Evolutionary conservation across 768 basidiomycete species (phyloP).

Genomic region (Epithele typhae): DNA sequence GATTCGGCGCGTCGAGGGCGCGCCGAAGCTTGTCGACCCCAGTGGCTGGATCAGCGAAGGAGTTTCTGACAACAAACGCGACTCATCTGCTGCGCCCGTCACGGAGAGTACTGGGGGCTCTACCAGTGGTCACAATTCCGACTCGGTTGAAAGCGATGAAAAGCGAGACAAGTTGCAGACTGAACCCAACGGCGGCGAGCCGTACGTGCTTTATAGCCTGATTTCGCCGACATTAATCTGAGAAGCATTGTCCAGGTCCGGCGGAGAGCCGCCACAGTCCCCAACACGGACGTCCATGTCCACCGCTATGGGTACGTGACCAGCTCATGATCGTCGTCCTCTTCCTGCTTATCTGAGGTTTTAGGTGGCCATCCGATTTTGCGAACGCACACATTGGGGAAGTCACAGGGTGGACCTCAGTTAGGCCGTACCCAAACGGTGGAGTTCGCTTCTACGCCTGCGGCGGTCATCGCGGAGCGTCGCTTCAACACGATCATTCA

Average conservation of each 20-base stretch:
- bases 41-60: constrained; percentile 66
- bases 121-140: constrained; percentile 3
- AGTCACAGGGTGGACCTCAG: constrained; percentile 10
- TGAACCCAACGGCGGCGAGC: neutral
- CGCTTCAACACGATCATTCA: constrained; percentile 15
- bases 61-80: constrained; percentile 21
- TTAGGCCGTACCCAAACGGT: constrained; percentile 43
- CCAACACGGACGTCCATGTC: constrained; percentile 6
- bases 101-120: constrained; percentile 17
- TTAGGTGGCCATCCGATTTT: constrained; percentile 7
- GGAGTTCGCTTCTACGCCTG: constrained; percentile 45
- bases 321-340: neutral
- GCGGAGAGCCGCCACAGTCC: too few relatives aligned
- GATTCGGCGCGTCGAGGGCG: constrained; percentile 70
- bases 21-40: constrained; percentile 67
- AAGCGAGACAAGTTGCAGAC: neutral
- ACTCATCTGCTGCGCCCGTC: too few relatives aligned
- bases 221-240: constrained; percentile 11
- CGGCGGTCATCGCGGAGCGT: constrained; percentile 17
- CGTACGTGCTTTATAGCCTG: constrained; percentile 6
- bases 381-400: constrained; percentile 10
- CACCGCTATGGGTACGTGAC: constrained; percentile 6
- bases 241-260: constrained; percentile 2
- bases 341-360: neutral
- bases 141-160: constrained; percentile 3